Base-by-base conservation (phyloP, 1,284 basidiomycete species). In the Pholiota adiposa region DNA sequence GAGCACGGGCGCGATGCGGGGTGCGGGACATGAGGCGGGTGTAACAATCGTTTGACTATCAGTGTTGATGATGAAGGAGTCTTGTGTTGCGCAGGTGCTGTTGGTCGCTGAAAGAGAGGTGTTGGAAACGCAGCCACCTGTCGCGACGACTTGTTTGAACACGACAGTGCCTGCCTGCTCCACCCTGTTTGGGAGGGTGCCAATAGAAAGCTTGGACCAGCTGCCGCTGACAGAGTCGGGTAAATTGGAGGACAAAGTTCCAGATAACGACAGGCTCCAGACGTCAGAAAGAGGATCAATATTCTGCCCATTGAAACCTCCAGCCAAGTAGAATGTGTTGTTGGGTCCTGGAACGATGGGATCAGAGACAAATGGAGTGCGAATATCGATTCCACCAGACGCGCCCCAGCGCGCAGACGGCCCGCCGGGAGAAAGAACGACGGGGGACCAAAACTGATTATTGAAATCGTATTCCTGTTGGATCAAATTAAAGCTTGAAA, bases 401-500 rank as follows among this genome's bases (percentile, higher is more conserved):
- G 90, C 86, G 54, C 85, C 85, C 80, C 83, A 90, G 21, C 89
- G 80, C 56, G 85, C 70, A 27, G 84, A 78, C 51, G 89, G 90
- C 12, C 79, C 73, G 18, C 80, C 81, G 21, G 82, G 69, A 18
- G 83, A 77, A 9, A 89, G 65, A 16, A 63, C 65, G 33, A 91
- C 82, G 66, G 82, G 63, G 0, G 85, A 79, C 91, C 91, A 93
- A 69, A 92, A 92, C 61, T 90, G 78, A 64, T 85, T 86, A 58
- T 70, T 81, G 66, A 87, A 92, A 71, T 91, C 88, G 67, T 80
- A 93, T 74, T 90, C 89, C 90, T 90, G 69, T 46, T 40, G 33
- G 44, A 12, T 36, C 58, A 43, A n/a, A 33, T 33, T 58, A 8
- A 23, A 25, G 51, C 18, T 29, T 51, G 27, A 4, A 58, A 11